Evolutionary conservation across 176 grass and related monocot species (phyloP), one percentile per base, ranked within the genome.

Genomic region (sorghum (Sorghum bicolor)): DNA sequence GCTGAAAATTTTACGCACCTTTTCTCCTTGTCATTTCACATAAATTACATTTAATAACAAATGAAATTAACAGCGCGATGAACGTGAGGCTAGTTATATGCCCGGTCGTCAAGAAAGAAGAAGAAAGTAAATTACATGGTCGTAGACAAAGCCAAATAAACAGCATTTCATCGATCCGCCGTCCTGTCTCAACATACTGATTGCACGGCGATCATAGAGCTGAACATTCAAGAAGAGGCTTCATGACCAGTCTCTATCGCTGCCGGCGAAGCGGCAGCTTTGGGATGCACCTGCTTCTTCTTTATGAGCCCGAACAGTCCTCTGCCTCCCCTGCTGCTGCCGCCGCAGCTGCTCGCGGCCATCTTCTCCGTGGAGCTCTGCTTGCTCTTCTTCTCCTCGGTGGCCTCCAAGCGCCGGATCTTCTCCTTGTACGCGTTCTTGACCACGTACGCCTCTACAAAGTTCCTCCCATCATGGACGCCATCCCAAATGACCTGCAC

Each of bases 231-330:
- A 14, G 86, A 64, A 64, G 86, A 64, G 24, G 73, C 12, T 52
- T 5, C 57, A 13, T 3, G 41, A 16, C 44, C 12, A 8, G 41
- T 20, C 5, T 50, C 14, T 13, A 4, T 22, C 20, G 79, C 10
- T 3, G 53, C 6, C 8, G 53, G 0, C 20, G 20, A 17, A 5
- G 64, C 43, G 12, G 65, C 19, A 5, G 64, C 67, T 58, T 86
- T 69, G 16, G 80, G 88, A n/a, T 87, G 88, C 72, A 90, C 88
- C 60, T 90, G 44, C 45, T 48, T 90, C 89, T 87, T 91, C 72
- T 87, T 91, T 28, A 80, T 38, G 53, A 86, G 50, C 52, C 85
- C 82, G 13, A 88, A 67, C 64, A 88, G 64, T 0, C 85, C 76
- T 17, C 81, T 55, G 4, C 52, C 70, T 19, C 55, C 19, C 22